Evolutionary conservation across 805 yeast species (phyloP).

Genomic region (Ogataea parapolymorpha): DNA sequence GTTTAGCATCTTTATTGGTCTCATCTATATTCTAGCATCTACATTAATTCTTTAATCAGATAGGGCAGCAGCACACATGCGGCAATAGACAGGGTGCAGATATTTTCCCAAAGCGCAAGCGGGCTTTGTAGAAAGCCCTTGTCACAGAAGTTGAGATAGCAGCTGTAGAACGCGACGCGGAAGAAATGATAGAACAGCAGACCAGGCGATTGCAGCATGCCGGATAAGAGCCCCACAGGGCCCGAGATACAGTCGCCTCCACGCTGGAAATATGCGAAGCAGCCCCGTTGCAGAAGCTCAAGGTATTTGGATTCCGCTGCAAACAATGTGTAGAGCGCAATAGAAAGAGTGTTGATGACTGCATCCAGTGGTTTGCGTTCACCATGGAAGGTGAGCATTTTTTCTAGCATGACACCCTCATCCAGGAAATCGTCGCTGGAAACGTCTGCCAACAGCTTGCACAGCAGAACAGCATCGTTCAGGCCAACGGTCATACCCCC

Average conservation of each 20-base stretch:
- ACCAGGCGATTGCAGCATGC: slow-evolving; percentile 73
- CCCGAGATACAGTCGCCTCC: slow-evolving; percentile 80
- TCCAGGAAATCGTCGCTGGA: slow-evolving; percentile 55
- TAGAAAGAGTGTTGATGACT: slow-evolving; percentile 84
- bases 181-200: slow-evolving; percentile 81
- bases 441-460: slow-evolving; percentile 56
- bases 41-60: slow-evolving; percentile 35
- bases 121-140: slow-evolving; percentile 70
- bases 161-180: slow-evolving; percentile 83
- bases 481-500: slow-evolving; percentile 99
- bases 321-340: slow-evolving; percentile 85
- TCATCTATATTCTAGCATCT: not conserved
- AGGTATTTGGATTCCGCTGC: slow-evolving; percentile 77
- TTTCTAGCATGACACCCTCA: slow-evolving; percentile 51
- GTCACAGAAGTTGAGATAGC: slow-evolving; percentile 61
- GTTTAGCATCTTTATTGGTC: no score
- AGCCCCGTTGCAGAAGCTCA: slow-evolving; percentile 74
- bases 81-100: slow-evolving; percentile 71
- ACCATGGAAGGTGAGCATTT: slow-evolving; percentile 64
- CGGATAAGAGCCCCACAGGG: slow-evolving; percentile 83
- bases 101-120: slow-evolving; percentile 63
- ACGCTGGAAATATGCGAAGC: slow-evolving; percentile 77
- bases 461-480: slow-evolving; percentile 72
- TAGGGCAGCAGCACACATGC: slow-evolving; percentile 77
- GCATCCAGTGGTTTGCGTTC: slow-evolving; percentile 76